Conservation (phyloP, 2,329 filamentous ascomycete genomes). For the Periconia digitata region DNA sequence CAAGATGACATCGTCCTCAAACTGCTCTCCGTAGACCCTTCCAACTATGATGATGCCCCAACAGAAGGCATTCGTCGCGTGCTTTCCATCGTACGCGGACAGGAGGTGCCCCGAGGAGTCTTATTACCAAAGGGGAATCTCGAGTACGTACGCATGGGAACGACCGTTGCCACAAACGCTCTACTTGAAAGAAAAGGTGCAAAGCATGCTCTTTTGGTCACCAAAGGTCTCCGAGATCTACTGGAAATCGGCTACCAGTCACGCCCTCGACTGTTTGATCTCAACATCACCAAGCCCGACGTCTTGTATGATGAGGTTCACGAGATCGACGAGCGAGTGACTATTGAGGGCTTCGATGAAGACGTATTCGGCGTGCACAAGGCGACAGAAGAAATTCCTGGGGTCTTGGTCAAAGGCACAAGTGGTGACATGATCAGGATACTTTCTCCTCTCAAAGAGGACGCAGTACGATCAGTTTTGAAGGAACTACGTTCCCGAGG, state of each 20-base stretch:
- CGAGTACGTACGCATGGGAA: conserved; percentile 29
- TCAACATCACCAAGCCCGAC: conserved; percentile 19
- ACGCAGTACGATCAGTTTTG: conserved; percentile 3
- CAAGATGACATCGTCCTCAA: conserved; percentile 31
- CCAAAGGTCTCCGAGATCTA: conserved; percentile 33
- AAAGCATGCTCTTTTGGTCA: conserved; percentile 27
- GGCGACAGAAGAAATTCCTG: conserved; percentile 8
- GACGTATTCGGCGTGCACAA: conserved; percentile 15
- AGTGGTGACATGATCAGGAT: conserved; percentile 32
- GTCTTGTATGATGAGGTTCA: conserved; percentile 21
- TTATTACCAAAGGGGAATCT: conserved; percentile 1
- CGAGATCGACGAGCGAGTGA: conserved; percentile 23
- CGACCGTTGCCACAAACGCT: conserved; percentile 36
- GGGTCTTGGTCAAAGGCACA: conserved; percentile 17
- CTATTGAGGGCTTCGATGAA: conserved; percentile 36
- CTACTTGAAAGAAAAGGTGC: conserved; percentile 33
- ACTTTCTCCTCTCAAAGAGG: conserved; percentile 20
- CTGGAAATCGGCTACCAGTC: conserved; percentile 36
- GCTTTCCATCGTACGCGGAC: conserved; percentile 19
- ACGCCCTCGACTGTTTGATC: conserved; percentile 32
- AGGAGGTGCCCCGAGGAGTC: conserved; percentile 9
- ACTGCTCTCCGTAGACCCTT: conserved; percentile 30
- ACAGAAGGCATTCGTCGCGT: conserved; percentile 32
- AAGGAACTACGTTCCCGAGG: conserved; percentile 53
- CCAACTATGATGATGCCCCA: conserved; percentile 32